Evolutionary conservation across 306 rosid species (phyloP).

Genomic region (Canavalia ensiformis): DNA sequence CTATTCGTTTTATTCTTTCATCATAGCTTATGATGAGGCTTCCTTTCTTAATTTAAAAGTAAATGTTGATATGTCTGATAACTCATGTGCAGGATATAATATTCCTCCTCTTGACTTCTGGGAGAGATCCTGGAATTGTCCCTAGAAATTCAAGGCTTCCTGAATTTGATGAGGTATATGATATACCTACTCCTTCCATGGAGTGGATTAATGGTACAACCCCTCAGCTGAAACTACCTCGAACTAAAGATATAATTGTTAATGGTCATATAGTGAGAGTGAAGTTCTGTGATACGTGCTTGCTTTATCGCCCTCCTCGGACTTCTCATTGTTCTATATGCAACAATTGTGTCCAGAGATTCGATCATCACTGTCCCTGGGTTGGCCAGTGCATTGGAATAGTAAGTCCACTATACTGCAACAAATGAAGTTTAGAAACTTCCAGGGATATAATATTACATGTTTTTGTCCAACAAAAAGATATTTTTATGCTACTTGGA

Average conservation of each 20-base stretch:
- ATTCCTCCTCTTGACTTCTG: slow-evolving; percentile 84
- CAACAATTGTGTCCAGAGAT: slow-evolving; percentile 96
- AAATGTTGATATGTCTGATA: slow-evolving; percentile 49
- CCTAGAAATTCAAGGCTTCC: slow-evolving; percentile 88
- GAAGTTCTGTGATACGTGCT: slow-evolving; percentile 95
- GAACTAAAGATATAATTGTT: slow-evolving; percentile 77
- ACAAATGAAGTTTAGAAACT: slow-evolving; percentile 23
- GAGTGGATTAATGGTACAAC: slow-evolving; percentile 91
- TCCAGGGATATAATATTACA: slow-evolving; percentile 13
- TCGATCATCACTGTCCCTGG: slow-evolving; percentile 99
- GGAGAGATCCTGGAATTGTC: slow-evolving; percentile 94
- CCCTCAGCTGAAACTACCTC: slow-evolving; percentile 88
- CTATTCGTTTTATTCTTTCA: slow-evolving; percentile 24
- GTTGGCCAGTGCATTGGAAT: slow-evolving; percentile 98
- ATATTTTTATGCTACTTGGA: slow-evolving; percentile 32
- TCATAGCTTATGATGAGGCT: slow-evolving; percentile 13
- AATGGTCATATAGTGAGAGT: slow-evolving; percentile 87
- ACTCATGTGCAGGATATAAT: slow-evolving; percentile 77
- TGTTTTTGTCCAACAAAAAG: slow-evolving; percentile 3
- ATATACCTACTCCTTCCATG: slow-evolving; percentile 87
- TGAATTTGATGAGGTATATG: slow-evolving; percentile 72
- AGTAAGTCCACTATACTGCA: slow-evolving; percentile 61
- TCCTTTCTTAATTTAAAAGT: slow-evolving; percentile 45
- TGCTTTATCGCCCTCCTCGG: slow-evolving; percentile 96
- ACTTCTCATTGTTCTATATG: slow-evolving; percentile 98